A percentile compares a stretch with the other conserved stretches of the same genome.
Evolutionary conservation across 441 rosid genomes (phyloP).

Genomic region (Syzygium malaccense): DNA sequence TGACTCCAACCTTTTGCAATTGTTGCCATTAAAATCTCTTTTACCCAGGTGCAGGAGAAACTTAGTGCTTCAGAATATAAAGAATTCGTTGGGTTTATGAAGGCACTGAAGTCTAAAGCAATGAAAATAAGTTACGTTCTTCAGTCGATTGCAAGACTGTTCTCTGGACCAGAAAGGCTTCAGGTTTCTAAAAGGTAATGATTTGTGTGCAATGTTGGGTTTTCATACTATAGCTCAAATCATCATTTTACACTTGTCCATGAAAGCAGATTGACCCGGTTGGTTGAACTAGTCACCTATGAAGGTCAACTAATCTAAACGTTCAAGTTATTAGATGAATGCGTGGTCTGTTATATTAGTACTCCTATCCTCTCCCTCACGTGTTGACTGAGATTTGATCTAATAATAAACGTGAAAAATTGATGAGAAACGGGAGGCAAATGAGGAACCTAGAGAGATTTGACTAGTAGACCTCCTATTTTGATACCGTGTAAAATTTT

Average conservation of each 20-base stretch:
- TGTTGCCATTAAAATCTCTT: not conserved
- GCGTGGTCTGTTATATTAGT: not conserved
- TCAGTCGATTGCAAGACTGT: conserved; percentile 58
- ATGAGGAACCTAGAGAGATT: not conserved
- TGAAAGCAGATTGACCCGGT: not conserved
- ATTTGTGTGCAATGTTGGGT: not conserved
- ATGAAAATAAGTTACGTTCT: conserved; percentile 48
- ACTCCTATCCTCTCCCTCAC: not conserved
- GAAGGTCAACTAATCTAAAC: not conserved
- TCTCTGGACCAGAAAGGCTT: conserved; percentile 59
- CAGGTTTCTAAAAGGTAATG: conserved; percentile 70
- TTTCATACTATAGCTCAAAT: not conserved
- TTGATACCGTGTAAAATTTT: not conserved
- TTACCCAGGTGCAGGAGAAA: conserved; percentile 64
- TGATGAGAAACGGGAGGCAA: not conserved
- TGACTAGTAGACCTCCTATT: not conserved
- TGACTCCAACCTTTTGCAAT: not conserved
- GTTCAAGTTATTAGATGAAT: not conserved
- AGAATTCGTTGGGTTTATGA: conserved; percentile 78
- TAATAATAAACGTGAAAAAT: not conserved
- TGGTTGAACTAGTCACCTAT: not conserved
- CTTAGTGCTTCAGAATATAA: conserved; percentile 71
- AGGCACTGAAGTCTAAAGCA: conserved; percentile 80
- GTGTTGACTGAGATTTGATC: not conserved
- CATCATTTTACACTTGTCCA: not conserved